Evolutionary conservation across 208 protist species (phyloP), one percentile per base, ranked within the genome.

Genomic region (Lotmaria passim): DNA sequence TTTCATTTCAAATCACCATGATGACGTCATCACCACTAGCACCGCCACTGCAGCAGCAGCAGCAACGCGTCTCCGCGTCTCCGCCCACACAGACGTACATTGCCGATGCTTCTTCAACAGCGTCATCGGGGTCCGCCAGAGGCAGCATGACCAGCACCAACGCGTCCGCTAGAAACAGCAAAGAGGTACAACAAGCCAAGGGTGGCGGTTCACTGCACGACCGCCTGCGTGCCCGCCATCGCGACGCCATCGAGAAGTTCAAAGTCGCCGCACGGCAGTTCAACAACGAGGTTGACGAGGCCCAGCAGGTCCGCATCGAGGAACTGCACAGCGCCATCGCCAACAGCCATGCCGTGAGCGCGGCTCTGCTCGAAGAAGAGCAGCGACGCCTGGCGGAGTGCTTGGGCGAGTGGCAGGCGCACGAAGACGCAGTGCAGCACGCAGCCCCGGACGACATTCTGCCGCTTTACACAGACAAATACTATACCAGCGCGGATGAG

Each of bases 251-350:
- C 23, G 44, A 46, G 7, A 43, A 47, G 17, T 95, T 92, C 52
- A 83, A 85, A 50, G 60, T 68, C 1, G 57, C 30, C 46, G 73
- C 87, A 2, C 67, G 59, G 4, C 47, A 63, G n/a, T 80, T 83
- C 57, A 90, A 91, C 66, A 69, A 51, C 26, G 72, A 75, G 24
- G 70, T 89, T 8, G 86, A 96, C 48, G 53, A 39, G 39, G 60
- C 66, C 19, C 90, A 95, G 62, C 69, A 81, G 30, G 50, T 82
- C 43, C 69, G 82, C 26, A 50, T 92, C 2, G 56, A 47, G 23
- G 39, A 30, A 33, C 74, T 95, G 28, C 90, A 95, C 62, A 24
- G 43, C 1, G 43, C 46, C 19, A 61, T 95, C 21, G 63, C 56
- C 17, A 34, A 69, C 10, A 86, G 86, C 60, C 90, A 95, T 81